These are phyloP conservation scores for Rhynchospora tenuis DNA, from an alignment of 176 grass and related monocot genomes.

Conservation along the genomic window DNA sequence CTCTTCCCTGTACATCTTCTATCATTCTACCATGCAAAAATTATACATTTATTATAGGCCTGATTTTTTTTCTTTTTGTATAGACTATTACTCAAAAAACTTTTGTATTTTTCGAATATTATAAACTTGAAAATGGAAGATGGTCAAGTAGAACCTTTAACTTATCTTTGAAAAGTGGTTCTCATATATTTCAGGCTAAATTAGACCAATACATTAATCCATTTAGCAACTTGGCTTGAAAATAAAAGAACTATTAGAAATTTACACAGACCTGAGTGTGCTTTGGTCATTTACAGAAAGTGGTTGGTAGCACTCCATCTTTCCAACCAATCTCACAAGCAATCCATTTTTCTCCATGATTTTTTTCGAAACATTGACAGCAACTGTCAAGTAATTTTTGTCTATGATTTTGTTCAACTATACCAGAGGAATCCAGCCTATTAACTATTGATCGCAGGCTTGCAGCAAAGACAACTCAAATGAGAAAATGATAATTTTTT, in stretches of 20 bases:
- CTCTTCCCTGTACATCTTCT: constrained; percentile 73
- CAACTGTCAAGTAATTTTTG: too few relatives aligned
- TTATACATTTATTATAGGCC: background rate
- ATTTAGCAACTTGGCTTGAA: background rate
- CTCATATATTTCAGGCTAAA: background rate
- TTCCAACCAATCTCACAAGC: constrained; percentile 42
- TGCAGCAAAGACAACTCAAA: background rate
- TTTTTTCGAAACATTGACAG: too few relatives aligned
- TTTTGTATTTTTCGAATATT: background rate
- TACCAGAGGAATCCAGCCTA: constrained; percentile 70
- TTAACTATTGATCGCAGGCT: constrained; percentile 44
- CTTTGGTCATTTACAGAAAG: constrained; percentile 64
- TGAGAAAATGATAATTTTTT: background rate
- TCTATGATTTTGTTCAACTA: too few relatives aligned
- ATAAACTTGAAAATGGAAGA: background rate
- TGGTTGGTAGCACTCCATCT: constrained; percentile 66
- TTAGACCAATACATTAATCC: background rate
- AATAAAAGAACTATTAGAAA: background rate
- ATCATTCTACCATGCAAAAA: constrained; percentile 50
- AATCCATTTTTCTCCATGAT: constrained; percentile 39
- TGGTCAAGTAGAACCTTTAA: too few relatives aligned
- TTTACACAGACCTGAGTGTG: constrained; percentile 42
- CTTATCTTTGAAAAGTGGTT: too few relatives aligned
- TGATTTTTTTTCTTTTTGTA: background rate
- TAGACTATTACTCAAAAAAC: background rate